Percentiles rank a stretch among this genome's conserved stretches.
phyloP scores from a whole-genome alignment of 345 rosid genomes.

The Geranium rotundifolium region DNA sequence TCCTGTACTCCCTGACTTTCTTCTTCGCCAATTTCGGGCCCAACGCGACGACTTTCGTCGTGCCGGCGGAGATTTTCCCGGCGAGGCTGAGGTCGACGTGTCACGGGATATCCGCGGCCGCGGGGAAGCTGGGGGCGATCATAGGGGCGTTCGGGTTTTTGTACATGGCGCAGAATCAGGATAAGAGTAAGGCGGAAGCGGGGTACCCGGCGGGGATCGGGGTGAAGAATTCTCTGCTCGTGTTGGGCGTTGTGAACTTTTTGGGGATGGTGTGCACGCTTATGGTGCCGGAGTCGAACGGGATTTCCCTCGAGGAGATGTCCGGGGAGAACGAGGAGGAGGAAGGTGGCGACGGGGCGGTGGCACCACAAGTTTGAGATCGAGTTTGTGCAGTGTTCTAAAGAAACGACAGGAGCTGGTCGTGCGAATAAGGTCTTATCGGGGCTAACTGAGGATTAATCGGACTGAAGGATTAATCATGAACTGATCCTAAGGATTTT shows the following conservation, averaged over 20 bases:
- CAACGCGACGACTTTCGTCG: conserved; percentile 33
- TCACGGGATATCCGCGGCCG: conserved; percentile 33
- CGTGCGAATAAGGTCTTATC: no score
- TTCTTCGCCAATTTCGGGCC: conserved; percentile 39
- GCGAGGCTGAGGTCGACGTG: conserved; percentile 34
- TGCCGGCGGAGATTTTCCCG: conserved; percentile 35
- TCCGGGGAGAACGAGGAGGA: conserved; percentile 24
- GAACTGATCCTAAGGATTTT: no score
- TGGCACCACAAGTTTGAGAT: no score
- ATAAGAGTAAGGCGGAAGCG: conserved; percentile 28
- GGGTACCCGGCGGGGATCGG: conserved; percentile 37
- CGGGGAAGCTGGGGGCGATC: conserved; percentile 30
- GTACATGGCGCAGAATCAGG: conserved; percentile 23
- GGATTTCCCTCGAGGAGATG: conserved; percentile 33
- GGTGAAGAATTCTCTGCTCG: conserved; percentile 24
- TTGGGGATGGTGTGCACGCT: conserved; percentile 25
- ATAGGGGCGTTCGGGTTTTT: conserved; percentile 31
- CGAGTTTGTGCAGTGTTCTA: no score
- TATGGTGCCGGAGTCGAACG: conserved; percentile 33
- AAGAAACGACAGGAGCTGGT: no score
- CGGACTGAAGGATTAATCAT: no score
- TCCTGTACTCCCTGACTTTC: conserved; percentile 29
- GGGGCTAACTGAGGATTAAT: no score
- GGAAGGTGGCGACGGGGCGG: neutral
- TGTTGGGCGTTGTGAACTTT: conserved; percentile 22